Evolutionary conservation across 306 rosid genomes (phyloP).

Genomic region (Lotus japonicus): DNA sequence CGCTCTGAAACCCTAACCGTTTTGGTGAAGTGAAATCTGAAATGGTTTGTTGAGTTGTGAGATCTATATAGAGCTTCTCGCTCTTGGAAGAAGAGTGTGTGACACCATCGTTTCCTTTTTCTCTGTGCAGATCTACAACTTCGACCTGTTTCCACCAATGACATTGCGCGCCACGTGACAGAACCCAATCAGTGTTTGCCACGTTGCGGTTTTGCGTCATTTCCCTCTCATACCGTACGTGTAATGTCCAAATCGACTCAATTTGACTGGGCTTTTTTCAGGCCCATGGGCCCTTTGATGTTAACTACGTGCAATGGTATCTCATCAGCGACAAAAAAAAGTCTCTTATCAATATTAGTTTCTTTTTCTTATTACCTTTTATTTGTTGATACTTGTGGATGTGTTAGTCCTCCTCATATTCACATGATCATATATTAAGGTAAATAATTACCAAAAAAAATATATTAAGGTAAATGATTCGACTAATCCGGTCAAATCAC

Average conservation of each 20-base stretch:
- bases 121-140: constrained; percentile 31
- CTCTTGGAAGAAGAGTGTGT: background rate
- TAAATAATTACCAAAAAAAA: too few relatives aligned
- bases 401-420: too few relatives aligned
- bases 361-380: too few relatives aligned
- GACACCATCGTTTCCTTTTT: background rate
- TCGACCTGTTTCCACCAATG: constrained; percentile 58
- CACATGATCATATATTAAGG: too few relatives aligned
- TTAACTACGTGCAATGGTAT: too few relatives aligned
- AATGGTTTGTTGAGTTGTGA: background rate
- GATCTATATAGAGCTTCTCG: constrained; percentile 21
- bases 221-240: background rate
- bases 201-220: constrained; percentile 29
- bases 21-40: background rate
- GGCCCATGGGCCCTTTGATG: background rate
- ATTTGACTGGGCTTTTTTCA: constrained; percentile 9
- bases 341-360: too few relatives aligned
- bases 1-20: constrained; percentile 14
- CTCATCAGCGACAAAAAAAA: too few relatives aligned
- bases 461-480: too few relatives aligned
- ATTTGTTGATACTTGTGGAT: too few relatives aligned
- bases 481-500: too few relatives aligned
- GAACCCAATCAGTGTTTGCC: constrained; percentile 13
- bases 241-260: too few relatives aligned
- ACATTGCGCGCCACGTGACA: constrained; percentile 39